These are phyloP conservation scores for Monosporozyma solicola DNA, from an alignment of 805 yeast genomes.

Conservation along the genomic window DNA sequence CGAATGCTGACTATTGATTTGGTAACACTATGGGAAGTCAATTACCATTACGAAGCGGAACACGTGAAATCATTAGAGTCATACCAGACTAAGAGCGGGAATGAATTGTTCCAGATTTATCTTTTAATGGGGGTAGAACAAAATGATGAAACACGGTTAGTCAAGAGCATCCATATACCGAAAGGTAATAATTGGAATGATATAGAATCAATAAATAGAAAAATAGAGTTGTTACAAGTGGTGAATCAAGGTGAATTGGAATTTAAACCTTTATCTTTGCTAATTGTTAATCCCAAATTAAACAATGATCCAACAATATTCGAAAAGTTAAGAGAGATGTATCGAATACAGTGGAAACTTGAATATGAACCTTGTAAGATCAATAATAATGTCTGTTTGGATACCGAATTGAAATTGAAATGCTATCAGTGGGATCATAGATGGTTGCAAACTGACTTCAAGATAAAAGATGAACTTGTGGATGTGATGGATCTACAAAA, in stretches of 20 bases:
- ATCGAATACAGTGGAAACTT: not conserved
- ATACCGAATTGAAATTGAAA: not conserved
- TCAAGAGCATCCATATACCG: not conserved
- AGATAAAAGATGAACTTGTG: not conserved
- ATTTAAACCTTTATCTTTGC: not conserved
- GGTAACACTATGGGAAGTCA: slow-evolving; percentile 9
- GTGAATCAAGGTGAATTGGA: not conserved
- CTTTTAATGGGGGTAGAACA: not conserved
- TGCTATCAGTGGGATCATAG: not conserved
- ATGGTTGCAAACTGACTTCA: not conserved
- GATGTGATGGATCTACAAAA: not conserved
- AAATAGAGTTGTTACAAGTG: not conserved
- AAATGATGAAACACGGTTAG: not conserved
- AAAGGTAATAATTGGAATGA: not conserved
- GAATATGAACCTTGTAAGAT: not conserved
- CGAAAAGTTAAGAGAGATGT: not conserved
- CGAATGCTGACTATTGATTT: not conserved
- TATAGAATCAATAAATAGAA: not conserved
- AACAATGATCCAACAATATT: not conserved
- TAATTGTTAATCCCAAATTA: not conserved
- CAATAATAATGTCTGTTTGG: not conserved
- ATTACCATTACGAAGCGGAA: slow-evolving; percentile 8
- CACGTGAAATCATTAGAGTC: not conserved
- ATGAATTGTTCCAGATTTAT: not conserved
- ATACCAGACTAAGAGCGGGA: not conserved